These are phyloP conservation scores for Agarophyton chilense DNA, from an alignment of 23 red algal species.

Conservation along the genomic window DNA sequence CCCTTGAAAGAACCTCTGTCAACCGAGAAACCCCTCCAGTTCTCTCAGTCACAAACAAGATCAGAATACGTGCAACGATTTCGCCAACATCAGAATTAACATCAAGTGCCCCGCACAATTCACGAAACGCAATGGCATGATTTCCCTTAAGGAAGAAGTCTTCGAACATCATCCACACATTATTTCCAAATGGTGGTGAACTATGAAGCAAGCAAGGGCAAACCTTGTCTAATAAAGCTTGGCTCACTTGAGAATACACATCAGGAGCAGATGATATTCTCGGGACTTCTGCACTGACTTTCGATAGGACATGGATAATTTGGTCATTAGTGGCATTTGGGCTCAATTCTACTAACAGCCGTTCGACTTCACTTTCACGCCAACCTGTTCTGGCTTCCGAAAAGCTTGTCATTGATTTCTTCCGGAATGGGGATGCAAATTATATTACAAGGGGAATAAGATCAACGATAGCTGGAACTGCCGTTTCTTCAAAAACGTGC, in stretches of 20 bases:
- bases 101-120: not conserved
- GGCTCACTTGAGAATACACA: not conserved
- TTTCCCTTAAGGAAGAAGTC: not conserved
- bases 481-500: not conserved
- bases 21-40: slow-evolving; percentile 21
- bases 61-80: slow-evolving; percentile 5
- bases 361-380: not conserved
- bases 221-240: slow-evolving; percentile 13
- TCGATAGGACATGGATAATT: not conserved
- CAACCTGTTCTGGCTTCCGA: not conserved
- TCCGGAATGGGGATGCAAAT: not conserved
- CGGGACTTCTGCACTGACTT: not conserved
- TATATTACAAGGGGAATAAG: not conserved
- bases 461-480: not conserved
- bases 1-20: not conserved
- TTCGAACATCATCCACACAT: slow-evolving; percentile 11
- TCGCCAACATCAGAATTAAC: slow-evolving; percentile 10
- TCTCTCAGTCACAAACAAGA: slow-evolving; percentile 4
- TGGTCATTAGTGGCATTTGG: not conserved
- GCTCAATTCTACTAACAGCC: not conserved
- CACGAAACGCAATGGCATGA: slow-evolving; percentile 23
- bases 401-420: not conserved
- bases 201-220: not conserved
- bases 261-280: slow-evolving; percentile 17
- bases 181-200: not conserved